Evolutionary conservation across 2,329 filamentous ascomycete genomes (phyloP).

Genomic region (Immersiporthe knoxdaviesiana): DNA sequence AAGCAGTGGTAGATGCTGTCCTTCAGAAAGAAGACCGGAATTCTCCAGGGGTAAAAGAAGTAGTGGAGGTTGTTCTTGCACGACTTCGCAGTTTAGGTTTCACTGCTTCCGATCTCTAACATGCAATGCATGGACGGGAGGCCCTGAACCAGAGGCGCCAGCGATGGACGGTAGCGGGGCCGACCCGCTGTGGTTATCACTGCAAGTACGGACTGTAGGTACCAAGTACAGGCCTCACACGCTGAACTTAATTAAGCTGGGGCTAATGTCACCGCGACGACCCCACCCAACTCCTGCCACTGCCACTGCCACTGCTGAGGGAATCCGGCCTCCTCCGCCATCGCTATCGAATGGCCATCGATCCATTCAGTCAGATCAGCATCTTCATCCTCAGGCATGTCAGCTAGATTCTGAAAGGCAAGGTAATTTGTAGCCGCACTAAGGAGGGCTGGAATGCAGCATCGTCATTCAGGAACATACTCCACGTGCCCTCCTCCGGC

Average conservation of each 20-base stretch:
- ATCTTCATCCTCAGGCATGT: background rate
- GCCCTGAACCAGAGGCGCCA: conserved; percentile 2
- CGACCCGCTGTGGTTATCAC: conserved; percentile 3
- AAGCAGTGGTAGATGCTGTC: background rate
- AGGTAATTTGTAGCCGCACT: background rate
- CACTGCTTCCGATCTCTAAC: conserved; percentile 13
- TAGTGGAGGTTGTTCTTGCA: conserved; percentile 5
- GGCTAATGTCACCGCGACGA: background rate
- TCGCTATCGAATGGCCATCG: background rate
- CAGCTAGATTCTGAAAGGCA: background rate
- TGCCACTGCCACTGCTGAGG: background rate
- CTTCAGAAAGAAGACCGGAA: background rate
- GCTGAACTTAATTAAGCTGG: background rate
- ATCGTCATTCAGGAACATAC: background rate
- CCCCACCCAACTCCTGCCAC: background rate
- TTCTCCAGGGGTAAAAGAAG: background rate
- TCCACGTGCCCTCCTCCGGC: background rate
- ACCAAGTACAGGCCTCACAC: background rate
- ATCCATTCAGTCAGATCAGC: background rate
- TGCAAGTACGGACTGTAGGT: background rate
- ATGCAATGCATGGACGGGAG: conserved; percentile 15
- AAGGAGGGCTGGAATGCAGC: background rate
- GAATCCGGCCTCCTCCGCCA: background rate
- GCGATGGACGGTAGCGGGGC: background rate
- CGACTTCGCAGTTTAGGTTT: conserved; percentile 25